Evolutionary conservation across 345 rosid species (phyloP).

Genomic region (Salix arbutifolia): DNA sequence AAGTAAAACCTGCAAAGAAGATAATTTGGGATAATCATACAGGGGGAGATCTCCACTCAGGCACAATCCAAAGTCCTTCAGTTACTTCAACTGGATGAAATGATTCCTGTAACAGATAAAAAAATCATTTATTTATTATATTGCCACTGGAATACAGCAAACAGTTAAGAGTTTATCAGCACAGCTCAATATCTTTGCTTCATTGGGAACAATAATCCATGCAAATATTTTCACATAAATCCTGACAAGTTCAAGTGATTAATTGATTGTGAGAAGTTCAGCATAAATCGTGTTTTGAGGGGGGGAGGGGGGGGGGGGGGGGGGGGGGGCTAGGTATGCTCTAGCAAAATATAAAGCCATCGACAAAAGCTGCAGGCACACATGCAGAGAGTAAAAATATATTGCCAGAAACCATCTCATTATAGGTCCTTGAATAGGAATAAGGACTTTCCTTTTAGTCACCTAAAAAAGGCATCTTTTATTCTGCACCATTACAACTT

Average conservation of each 20-base stretch:
- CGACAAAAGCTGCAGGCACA: too few species aligned
- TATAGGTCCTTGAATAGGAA: not conserved
- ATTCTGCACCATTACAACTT: not conserved
- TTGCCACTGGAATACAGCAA: not conserved
- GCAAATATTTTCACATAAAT: not conserved
- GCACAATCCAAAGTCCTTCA: constrained; percentile 78
- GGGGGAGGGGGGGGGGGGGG: too few species aligned
- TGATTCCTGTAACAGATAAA: constrained; percentile 49
- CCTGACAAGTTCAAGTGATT: not conserved
- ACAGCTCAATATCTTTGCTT: not conserved
- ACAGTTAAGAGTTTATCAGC: not conserved
- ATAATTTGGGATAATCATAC: constrained; percentile 44
- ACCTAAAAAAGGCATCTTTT: not conserved
- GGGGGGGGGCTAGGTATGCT: too few species aligned
- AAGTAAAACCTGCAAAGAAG: constrained; percentile 7
- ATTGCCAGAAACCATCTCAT: not conserved
- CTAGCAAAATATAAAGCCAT: too few species aligned
- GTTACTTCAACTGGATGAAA: constrained; percentile 67
- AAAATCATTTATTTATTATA: not conserved
- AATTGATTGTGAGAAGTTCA: not conserved
- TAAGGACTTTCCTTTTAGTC: not conserved
- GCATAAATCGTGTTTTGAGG: too few species aligned
- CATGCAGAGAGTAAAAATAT: not conserved
- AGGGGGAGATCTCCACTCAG: constrained; percentile 73
- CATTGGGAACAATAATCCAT: not conserved